phyloP scores from a whole-genome alignment of 2,329 filamentous ascomycete genomes.

The Niveomyces coronatus region DNA sequence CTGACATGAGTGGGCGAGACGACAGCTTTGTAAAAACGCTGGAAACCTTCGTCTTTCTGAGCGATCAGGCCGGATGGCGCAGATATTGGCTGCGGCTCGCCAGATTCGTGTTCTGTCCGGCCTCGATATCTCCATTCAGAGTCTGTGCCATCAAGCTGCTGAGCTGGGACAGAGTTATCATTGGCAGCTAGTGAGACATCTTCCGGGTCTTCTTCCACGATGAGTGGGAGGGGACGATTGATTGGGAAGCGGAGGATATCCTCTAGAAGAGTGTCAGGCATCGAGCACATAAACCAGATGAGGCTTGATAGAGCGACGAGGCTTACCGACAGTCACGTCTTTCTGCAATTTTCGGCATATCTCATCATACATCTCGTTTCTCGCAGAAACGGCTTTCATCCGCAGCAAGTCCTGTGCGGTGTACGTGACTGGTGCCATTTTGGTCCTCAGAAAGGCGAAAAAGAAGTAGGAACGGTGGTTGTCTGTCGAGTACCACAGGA shows the following conservation, averaged over 20 bases:
- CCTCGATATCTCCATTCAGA: slow-evolving; percentile 36
- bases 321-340: slow-evolving; percentile 32
- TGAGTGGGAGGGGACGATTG: slow-evolving; percentile 19
- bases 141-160: slow-evolving; percentile 30
- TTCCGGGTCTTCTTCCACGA: slow-evolving; percentile 20
- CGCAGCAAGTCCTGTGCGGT: slow-evolving; percentile 33
- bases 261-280: slow-evolving; percentile 14
- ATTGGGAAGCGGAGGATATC: slow-evolving; percentile 23
- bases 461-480: slow-evolving; percentile 29
- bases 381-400: slow-evolving; percentile 19
- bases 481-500: slow-evolving; percentile 26
- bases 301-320: neutral
- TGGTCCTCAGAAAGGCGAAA: slow-evolving; percentile 27
- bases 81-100: slow-evolving; percentile 36
- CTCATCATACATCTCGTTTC: slow-evolving; percentile 18
- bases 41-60: slow-evolving; percentile 55
- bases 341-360: slow-evolving; percentile 25
- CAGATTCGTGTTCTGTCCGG: slow-evolving; percentile 33
- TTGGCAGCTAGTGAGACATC: neutral
- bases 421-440: slow-evolving; percentile 35
- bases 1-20: slow-evolving; percentile 56
- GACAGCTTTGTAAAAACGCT: slow-evolving; percentile 58
- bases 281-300: neutral
- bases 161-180: slow-evolving; percentile 14
- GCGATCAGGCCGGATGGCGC: slow-evolving; percentile 42